Base-by-base conservation (phyloP, 75 land plant genomes). In the Pinus taeda region DNA sequence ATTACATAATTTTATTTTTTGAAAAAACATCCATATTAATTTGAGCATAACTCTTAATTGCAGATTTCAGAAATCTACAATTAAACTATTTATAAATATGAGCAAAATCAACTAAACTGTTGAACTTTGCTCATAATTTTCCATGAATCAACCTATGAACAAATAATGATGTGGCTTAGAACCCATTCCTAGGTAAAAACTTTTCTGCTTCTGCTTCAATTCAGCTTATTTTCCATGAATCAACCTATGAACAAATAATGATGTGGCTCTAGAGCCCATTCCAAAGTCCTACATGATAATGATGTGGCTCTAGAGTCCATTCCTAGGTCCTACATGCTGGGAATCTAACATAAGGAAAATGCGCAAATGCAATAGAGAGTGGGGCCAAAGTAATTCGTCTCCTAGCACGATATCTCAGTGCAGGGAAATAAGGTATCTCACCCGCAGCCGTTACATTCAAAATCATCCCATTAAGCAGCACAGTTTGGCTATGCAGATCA, bases 391-490 rank as follows among this genome's bases (percentile, higher is more conserved):
- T 17, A 20, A 86, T 73, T 12, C 81, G 82, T 6, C 57, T 72
- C 4, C 56, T 11, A 22, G 63, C 62, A 20, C 65, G 65, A 33
- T 65, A 75, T 15, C 61, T 15, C 0, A 57, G 3, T 2, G 88
- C 85, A 13, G 74, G 17, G n/a, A 90, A 29, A 21, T 36, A 22
- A 21, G 91, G 92, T 69, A 90, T 76, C 21, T 80, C 80, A 7
- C 85, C 88, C 22, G 57, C 77, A 26, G 76, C 74, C 12, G 83
- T 83, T 26, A 88, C 24, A 49, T 80, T 67, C 62, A 90, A 58
- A 13, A 85, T 81, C 15, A 12, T 61, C 29, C 92, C 92, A 61
- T 90, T 90, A 3, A 90, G 80, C 21, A 88, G 37, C 76, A 83
- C 57, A 3, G 75, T 78, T 61, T 62, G 76, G 78, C 87, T 88